Conservation (phyloP, 1,284 basidiomycete genomes). For the Thecaphora thlaspeos region DNA sequence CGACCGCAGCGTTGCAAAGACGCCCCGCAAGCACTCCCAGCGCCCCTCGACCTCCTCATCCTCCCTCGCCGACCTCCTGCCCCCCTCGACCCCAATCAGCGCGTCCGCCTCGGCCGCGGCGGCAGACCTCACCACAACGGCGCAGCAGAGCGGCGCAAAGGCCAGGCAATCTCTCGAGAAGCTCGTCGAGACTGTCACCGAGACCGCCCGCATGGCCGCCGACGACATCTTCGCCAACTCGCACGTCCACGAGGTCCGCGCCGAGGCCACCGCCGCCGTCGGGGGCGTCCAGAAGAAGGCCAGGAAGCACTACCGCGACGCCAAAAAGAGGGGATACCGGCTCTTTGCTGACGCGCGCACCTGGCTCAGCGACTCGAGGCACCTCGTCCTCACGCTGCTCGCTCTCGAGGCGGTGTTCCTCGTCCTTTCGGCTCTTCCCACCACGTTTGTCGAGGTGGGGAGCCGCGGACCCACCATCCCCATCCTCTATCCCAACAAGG, state of each 20-base stretch:
- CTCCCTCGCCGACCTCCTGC: no score
- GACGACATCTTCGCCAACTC: slow-evolving; percentile 21
- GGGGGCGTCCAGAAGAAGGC: slow-evolving; percentile 27
- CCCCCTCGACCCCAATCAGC: slow-evolving; percentile 8
- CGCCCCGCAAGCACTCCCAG: slow-evolving; percentile 49
- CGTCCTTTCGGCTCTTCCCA: slow-evolving; percentile 36
- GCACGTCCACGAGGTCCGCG: slow-evolving; percentile 29
- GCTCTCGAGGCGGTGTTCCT: slow-evolving; percentile 41
- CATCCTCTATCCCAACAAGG: slow-evolving; percentile 30
- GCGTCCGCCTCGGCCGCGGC: slow-evolving; percentile 5
- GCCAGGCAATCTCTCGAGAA: slow-evolving; percentile 41
- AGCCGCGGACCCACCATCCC: slow-evolving; percentile 31
- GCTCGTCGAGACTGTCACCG: slow-evolving; percentile 32
- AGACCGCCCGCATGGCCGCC: slow-evolving; percentile 34
- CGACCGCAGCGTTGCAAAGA: slow-evolving; percentile 20
- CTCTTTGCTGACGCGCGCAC: slow-evolving; percentile 23
- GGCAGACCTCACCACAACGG: slow-evolving; percentile 13
- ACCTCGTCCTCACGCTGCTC: slow-evolving; percentile 38
- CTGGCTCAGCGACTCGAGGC: slow-evolving; percentile 38
- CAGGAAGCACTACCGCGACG: slow-evolving; percentile 23
- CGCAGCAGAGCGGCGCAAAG: slow-evolving; percentile 31
- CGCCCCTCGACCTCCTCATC: slow-evolving; percentile 23
- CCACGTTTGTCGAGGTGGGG: slow-evolving; percentile 32
- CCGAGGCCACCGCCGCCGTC: slow-evolving; percentile 29
- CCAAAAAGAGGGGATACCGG: slow-evolving; percentile 25